phyloP scores from a whole-genome alignment of 2,329 filamentous ascomycete species.

The Aspergillus sojae region DNA sequence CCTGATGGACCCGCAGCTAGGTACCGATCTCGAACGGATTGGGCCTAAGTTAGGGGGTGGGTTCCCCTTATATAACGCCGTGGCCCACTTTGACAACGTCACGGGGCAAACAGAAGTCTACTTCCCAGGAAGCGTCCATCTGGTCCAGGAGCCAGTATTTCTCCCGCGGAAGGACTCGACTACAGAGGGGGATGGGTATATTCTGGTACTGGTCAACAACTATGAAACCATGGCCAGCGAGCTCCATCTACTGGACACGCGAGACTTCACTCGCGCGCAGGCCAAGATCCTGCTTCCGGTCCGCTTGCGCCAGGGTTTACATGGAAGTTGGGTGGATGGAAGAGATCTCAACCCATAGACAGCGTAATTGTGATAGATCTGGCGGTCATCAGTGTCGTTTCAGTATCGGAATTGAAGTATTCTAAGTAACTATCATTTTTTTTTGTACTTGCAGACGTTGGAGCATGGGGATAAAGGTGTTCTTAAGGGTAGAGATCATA shows the following conservation, averaged over 20 bases:
- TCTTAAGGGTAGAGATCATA: too few species aligned
- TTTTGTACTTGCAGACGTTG: too few species aligned
- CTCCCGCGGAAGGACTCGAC: constrained; percentile 18
- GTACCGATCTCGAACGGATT: constrained; percentile 33
- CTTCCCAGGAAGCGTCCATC: constrained; percentile 47
- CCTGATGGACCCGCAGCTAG: constrained; percentile 43
- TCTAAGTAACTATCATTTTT: too few species aligned
- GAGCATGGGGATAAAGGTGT: too few species aligned
- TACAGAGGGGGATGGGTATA: constrained; percentile 26
- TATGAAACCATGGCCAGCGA: constrained; percentile 27
- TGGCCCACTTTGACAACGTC: constrained; percentile 48
- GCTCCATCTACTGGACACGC: constrained; percentile 23
- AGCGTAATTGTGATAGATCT: too few species aligned
- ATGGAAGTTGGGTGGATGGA: constrained; percentile 27
- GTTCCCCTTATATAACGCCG: constrained; percentile 47
- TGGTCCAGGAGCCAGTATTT: constrained; percentile 30
- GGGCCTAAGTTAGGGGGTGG: constrained; percentile 33
- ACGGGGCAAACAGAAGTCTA: constrained; percentile 45
- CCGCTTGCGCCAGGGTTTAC: constrained; percentile 22
- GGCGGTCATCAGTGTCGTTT: too few species aligned
- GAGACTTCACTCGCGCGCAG: constrained; percentile 8
- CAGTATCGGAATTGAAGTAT: too few species aligned
- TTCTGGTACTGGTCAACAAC: constrained; percentile 27
- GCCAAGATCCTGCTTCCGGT: constrained; percentile 22
- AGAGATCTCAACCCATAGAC: too few species aligned